phyloP scores from a whole-genome alignment of 2,329 filamentous ascomycete genomes.

The Alternaria gansuensis region DNA sequence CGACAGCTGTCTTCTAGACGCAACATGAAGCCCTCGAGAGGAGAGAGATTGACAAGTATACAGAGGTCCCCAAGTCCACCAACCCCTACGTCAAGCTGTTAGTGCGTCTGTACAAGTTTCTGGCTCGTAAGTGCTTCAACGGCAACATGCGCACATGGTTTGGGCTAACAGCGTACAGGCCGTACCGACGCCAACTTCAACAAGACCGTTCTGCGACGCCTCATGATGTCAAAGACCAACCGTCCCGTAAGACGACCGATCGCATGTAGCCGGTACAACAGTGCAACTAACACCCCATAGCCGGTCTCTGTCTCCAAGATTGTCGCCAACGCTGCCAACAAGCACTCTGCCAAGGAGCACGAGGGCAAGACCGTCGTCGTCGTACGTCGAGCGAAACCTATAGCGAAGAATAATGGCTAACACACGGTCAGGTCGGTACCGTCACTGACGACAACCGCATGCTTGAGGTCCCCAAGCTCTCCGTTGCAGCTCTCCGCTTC shows the following conservation, averaged over 20 bases:
- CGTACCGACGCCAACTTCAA: slow-evolving; percentile 98
- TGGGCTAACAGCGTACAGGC: slow-evolving; percentile 63
- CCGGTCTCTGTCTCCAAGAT: slow-evolving; percentile 93
- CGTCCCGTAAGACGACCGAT: slow-evolving; percentile 59
- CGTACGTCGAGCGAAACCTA: slow-evolving; percentile 47
- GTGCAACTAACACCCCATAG: slow-evolving; percentile 36
- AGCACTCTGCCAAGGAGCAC: slow-evolving; percentile 63
- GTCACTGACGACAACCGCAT: slow-evolving; percentile 95
- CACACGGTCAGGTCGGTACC: slow-evolving; percentile 70
- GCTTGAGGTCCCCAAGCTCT: slow-evolving; percentile 87
- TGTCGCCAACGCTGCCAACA: slow-evolving; percentile 66
- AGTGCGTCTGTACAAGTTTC: slow-evolving; percentile 98
- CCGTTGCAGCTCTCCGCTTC: slow-evolving; percentile 93
- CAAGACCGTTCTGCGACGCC: slow-evolving; percentile 95
- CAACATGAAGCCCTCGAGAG: slow-evolving; percentile 49
- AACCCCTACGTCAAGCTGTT: slow-evolving; percentile 97
- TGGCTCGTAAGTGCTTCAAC: slow-evolving; percentile 76
- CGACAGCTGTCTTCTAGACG: slow-evolving; percentile 52
- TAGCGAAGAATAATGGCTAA: slow-evolving; percentile 23
- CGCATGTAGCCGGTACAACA: neutral
- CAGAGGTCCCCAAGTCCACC: slow-evolving; percentile 78
- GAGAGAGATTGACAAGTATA: slow-evolving; percentile 50
- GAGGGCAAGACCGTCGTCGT: slow-evolving; percentile 88
- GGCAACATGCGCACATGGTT: slow-evolving; percentile 17
- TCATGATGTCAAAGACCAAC: slow-evolving; percentile 99